Conservation (phyloP, 2,329 filamentous ascomycete genomes). For the Aspergillus brasiliensis region DNA sequence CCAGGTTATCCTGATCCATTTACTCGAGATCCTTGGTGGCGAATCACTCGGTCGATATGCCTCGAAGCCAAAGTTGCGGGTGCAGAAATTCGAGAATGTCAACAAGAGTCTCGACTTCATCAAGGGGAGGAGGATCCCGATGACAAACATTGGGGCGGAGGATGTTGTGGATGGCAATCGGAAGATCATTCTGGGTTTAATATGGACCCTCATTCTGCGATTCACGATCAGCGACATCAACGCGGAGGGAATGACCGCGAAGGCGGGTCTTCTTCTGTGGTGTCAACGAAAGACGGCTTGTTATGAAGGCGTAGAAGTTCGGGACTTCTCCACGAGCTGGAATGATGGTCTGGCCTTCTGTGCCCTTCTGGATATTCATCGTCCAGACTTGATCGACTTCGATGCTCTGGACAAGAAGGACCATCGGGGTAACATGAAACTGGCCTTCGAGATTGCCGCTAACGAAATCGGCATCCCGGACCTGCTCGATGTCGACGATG, state of each 20-base stretch:
- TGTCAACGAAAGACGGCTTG: conserved; percentile 98
- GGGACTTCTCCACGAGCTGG: conserved; percentile 95
- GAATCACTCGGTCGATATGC: conserved; percentile 97
- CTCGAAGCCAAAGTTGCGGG: conserved; percentile 90
- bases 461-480: conserved; percentile 97
- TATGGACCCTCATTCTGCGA: conserved; percentile 96
- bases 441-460: conserved; percentile 93
- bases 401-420: conserved; percentile 92
- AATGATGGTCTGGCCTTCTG: conserved; percentile 97
- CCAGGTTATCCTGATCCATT: conserved; percentile 90
- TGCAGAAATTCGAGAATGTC: conserved; percentile 97
- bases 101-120: conserved; percentile 95
- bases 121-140: conserved; percentile 84
- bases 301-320: conserved; percentile 94
- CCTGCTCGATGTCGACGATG: conserved; percentile 94
- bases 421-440: conserved; percentile 94
- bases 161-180: conserved; percentile 97
- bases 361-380: conserved; percentile 92
- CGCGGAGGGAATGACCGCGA: conserved; percentile 94
- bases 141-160: conserved; percentile 98
- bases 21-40: conserved; percentile 91
- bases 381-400: conserved; percentile 95
- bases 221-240: conserved; percentile 99
- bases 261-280: conserved; percentile 93
- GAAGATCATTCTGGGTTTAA: conserved; percentile 95